Evolutionary conservation across 805 yeast species (phyloP).

Genomic region (Metschnikowia amazonensis): DNA sequence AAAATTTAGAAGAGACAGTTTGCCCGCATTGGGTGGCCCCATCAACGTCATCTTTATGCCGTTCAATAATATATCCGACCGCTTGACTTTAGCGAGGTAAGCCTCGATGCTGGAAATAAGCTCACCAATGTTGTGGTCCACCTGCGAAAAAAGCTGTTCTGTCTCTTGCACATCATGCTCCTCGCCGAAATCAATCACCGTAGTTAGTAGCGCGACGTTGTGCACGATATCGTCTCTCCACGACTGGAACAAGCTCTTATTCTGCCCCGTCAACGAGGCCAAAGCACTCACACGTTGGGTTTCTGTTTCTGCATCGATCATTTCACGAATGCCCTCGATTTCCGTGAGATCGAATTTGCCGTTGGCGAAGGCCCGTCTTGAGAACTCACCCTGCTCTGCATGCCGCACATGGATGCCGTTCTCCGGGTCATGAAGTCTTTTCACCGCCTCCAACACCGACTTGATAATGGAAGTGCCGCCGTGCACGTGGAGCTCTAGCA

Average conservation of each 20-base stretch:
- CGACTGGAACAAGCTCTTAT: slow-evolving; percentile 45
- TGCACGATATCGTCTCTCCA: slow-evolving; percentile 72
- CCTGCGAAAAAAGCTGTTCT: slow-evolving; percentile 48
- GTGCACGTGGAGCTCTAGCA: slow-evolving; percentile 85
- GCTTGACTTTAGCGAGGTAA: slow-evolving; percentile 45
- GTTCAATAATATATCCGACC: slow-evolving; percentile 58
- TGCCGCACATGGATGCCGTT: slow-evolving; percentile 51
- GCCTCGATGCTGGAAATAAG: slow-evolving; percentile 45
- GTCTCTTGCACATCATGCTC: slow-evolving; percentile 79
- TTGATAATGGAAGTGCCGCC: slow-evolving; percentile 87
- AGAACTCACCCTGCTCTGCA: slow-evolving; percentile 93
- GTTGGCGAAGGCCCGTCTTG: slow-evolving; percentile 80
- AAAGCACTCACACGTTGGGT: slow-evolving; percentile 75
- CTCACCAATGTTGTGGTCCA: slow-evolving; percentile 37
- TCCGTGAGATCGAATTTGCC: slow-evolving; percentile 83
- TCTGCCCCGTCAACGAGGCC: slow-evolving; percentile 66
- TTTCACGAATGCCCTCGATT: slow-evolving; percentile 82
- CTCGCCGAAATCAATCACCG: slow-evolving; percentile 91
- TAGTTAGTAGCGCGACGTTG: slow-evolving; percentile 72
- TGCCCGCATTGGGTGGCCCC: slow-evolving; percentile 97
- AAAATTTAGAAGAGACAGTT: slow-evolving; percentile 78
- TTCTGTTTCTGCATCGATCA: slow-evolving; percentile 94
- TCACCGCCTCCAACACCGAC: slow-evolving; percentile 63
- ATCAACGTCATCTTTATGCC: slow-evolving; percentile 73
- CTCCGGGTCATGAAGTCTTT: slow-evolving; percentile 44